Conservation (phyloP, 1,284 basidiomycete species). For the Trichosporon ovoides region DNA sequence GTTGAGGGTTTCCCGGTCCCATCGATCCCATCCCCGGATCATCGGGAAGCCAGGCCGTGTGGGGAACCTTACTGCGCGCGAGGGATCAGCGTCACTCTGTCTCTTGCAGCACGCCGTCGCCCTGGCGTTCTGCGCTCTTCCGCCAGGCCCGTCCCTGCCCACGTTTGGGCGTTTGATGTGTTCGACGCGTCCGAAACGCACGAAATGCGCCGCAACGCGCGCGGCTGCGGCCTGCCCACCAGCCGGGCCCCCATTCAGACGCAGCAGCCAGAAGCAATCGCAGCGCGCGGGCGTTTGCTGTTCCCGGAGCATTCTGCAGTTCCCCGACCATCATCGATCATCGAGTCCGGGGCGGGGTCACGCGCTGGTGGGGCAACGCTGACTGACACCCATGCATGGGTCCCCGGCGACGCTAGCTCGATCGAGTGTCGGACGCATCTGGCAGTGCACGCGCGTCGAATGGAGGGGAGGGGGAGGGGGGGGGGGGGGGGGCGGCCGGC, state of each 20-base stretch:
- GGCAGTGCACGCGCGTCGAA: neutral
- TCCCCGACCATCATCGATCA: neutral
- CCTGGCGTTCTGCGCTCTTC: no score
- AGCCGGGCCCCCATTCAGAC: no score
- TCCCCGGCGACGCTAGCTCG: neutral
- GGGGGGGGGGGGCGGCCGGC: neutral
- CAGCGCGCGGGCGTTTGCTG: no score
- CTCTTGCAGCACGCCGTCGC: no score
- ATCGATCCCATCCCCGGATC: conserved; percentile 1
- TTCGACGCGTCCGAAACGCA: no score
- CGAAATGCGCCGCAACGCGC: no score
- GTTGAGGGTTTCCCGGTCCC: neutral
- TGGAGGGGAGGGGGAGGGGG: neutral
- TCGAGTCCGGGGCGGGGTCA: neutral
- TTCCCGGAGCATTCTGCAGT: no score
- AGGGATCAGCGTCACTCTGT: no score
- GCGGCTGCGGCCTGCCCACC: no score
- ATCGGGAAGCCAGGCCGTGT: neutral
- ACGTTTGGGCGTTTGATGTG: neutral
- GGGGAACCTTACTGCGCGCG: neutral
- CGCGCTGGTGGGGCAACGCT: neutral
- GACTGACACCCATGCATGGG: neutral
- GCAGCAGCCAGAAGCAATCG: no score
- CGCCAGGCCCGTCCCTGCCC: neutral
- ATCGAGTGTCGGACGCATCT: neutral